Conservation (phyloP, 768 basidiomycete genomes). For the Tricholoma hemisulphureum region DNA sequence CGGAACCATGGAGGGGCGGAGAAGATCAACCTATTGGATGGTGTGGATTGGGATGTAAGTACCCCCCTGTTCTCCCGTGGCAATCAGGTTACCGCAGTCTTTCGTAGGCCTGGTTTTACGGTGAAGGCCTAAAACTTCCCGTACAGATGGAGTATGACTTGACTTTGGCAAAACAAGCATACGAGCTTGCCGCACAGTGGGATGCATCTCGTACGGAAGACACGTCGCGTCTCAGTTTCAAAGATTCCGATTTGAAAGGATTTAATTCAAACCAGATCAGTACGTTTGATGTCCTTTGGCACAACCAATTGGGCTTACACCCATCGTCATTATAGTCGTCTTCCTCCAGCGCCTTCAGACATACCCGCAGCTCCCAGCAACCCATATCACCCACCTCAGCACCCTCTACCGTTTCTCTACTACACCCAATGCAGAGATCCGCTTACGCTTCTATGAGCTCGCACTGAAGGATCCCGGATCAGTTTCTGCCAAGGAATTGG, state of each 20-base stretch:
- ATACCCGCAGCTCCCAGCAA: conserved; percentile 56
- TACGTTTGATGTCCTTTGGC: conserved; percentile 27
- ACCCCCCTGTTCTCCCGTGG: not conserved
- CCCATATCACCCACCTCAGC: conserved; percentile 62
- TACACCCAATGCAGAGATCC: conserved; percentile 75
- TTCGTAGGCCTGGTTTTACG: conserved; percentile 74
- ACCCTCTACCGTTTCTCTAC: conserved; percentile 44
- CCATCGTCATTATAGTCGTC: conserved; percentile 49
- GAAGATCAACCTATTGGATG: conserved; percentile 64
- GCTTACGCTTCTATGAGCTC: conserved; percentile 74
- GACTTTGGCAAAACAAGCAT: conserved; percentile 66
- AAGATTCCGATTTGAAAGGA: conserved; percentile 51
- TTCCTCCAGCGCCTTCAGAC: conserved; percentile 80
- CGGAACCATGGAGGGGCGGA: conserved; percentile 53
- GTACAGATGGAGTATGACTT: conserved; percentile 74
- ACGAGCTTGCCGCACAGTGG: conserved; percentile 73
- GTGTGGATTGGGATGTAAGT: conserved; percentile 76
- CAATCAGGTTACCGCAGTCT: not conserved
- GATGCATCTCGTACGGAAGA: conserved; percentile 55
- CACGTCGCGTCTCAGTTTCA: conserved; percentile 52
- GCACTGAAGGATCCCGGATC: conserved; percentile 54
- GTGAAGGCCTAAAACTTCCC: conserved; percentile 72
- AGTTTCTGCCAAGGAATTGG: conserved; percentile 49
- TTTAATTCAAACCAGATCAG: conserved; percentile 80
- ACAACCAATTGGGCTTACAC: not conserved